Evolutionary conservation across 176 grass and related monocot genomes (phyloP).

Genomic region (Avena sativa): DNA sequence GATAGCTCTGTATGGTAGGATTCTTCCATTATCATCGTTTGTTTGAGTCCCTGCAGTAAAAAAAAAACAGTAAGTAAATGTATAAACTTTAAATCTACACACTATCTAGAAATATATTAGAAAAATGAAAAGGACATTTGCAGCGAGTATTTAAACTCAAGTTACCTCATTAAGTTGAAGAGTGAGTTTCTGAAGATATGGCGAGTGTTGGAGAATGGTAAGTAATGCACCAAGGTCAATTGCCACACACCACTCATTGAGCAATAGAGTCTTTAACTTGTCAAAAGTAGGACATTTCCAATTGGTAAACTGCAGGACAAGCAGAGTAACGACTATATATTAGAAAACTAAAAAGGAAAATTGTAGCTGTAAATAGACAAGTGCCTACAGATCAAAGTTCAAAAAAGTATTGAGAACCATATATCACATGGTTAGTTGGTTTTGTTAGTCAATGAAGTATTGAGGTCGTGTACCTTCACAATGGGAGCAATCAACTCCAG

Average conservation of each 20-base stretch:
- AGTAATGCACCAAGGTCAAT: background rate
- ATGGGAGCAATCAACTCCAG: background rate
- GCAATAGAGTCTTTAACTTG: background rate
- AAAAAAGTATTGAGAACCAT: background rate
- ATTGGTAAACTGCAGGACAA: background rate
- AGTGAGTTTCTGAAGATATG: background rate
- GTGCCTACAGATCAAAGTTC: background rate
- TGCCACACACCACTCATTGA: conserved; percentile 8
- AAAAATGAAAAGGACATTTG: too few species aligned
- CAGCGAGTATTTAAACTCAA: background rate
- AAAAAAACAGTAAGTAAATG: background rate
- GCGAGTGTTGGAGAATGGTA: background rate
- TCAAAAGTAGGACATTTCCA: conserved; percentile 7
- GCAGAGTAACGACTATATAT: background rate
- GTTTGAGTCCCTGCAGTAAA: background rate
- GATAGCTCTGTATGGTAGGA: background rate
- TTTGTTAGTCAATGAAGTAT: background rate
- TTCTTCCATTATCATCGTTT: background rate
- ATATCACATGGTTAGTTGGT: background rate
- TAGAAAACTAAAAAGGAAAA: background rate
- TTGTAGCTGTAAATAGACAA: background rate
- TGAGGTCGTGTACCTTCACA: background rate
- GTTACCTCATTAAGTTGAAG: conserved; percentile 1
- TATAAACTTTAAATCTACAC: background rate
- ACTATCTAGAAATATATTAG: background rate